phyloP scores from a whole-genome alignment of 129 eudicot genomes.

The Chrysanthemum seticuspe region DNA sequence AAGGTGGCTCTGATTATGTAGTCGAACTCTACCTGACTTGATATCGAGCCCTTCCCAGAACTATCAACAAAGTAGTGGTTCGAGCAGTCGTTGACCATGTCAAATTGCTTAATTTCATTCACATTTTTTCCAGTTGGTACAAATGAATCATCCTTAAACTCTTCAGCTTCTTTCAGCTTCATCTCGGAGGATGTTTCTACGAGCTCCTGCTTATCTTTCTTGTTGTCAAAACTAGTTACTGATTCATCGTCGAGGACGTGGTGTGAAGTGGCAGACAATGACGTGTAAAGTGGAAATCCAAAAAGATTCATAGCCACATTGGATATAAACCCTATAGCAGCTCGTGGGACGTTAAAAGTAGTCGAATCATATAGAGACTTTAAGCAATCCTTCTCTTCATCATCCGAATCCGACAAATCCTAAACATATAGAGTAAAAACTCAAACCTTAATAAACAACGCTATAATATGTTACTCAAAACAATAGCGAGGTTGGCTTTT shows the following conservation, averaged over 20 bases:
- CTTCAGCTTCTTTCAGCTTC: conserved; percentile 24
- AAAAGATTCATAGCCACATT: conserved; percentile 51
- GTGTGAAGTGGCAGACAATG: conserved; percentile 26
- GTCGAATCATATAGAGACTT: conserved; percentile 32
- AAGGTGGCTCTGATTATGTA: not conserved
- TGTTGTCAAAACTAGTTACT: conserved; percentile 7
- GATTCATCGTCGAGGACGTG: conserved; percentile 22
- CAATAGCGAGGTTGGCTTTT: not conserved
- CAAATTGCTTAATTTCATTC: conserved; percentile 54
- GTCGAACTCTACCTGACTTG: conserved; percentile 48
- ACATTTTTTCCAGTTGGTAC: conserved; percentile 25
- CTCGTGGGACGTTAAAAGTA: conserved; percentile 46
- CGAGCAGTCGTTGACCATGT: conserved; percentile 65
- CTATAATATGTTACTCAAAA: not conserved
- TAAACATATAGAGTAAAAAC: conserved; percentile 27
- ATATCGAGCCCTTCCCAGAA: conserved; percentile 46
- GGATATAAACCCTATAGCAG: conserved; percentile 58
- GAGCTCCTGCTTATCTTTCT: conserved; percentile 35
- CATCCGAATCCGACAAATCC: conserved; percentile 39
- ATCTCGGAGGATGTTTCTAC: conserved; percentile 29
- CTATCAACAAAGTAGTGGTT: conserved; percentile 77
- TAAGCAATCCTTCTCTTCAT: conserved; percentile 37
- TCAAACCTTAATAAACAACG: not conserved
- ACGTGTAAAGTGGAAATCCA: conserved; percentile 46
- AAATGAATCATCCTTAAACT: conserved; percentile 9